Conservation (phyloP, 208 protist genomes). For the Acanthamoeba healyi region DNA sequence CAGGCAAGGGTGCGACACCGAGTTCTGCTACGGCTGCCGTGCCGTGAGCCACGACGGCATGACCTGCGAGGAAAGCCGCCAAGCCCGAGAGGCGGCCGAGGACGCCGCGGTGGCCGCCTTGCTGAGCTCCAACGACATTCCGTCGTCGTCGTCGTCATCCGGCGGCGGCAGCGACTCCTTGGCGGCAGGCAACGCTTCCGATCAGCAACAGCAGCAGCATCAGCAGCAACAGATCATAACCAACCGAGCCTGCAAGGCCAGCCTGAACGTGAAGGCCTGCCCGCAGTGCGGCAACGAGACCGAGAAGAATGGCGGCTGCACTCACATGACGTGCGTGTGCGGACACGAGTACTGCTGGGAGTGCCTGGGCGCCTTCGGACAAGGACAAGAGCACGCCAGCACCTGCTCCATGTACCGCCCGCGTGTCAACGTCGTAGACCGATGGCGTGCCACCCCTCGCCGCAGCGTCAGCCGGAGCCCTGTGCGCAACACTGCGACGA, state of each 20-base stretch:
- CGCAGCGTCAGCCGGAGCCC: neutral
- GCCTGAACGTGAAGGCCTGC: conserved; percentile 79
- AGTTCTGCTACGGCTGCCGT: conserved; percentile 30
- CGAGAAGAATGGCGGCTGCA: conserved; percentile 86
- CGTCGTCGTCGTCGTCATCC: no score
- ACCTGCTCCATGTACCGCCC: neutral
- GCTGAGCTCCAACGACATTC: neutral
- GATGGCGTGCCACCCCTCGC: no score
- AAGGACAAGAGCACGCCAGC: neutral
- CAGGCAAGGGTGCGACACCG: neutral
- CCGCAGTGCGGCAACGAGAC: conserved; percentile 81
- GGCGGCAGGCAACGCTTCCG: neutral
- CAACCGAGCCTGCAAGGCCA: conserved; percentile 57
- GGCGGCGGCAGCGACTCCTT: neutral
- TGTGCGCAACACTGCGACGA: no score
- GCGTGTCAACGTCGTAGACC: no score
- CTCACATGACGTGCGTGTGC: conserved; percentile 84
- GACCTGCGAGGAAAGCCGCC: conserved; percentile 7
- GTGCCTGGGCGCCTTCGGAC: neutral
- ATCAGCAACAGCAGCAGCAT: neutral
- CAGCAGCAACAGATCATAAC: neutral
- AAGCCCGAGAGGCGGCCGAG: neutral
- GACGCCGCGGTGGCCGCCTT: neutral
- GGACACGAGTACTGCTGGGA: conserved; percentile 81
- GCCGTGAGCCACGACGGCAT: neutral